Evolutionary conservation across 164 flowering plant species (phyloP).

Genomic region (Vitis rupestris): DNA sequence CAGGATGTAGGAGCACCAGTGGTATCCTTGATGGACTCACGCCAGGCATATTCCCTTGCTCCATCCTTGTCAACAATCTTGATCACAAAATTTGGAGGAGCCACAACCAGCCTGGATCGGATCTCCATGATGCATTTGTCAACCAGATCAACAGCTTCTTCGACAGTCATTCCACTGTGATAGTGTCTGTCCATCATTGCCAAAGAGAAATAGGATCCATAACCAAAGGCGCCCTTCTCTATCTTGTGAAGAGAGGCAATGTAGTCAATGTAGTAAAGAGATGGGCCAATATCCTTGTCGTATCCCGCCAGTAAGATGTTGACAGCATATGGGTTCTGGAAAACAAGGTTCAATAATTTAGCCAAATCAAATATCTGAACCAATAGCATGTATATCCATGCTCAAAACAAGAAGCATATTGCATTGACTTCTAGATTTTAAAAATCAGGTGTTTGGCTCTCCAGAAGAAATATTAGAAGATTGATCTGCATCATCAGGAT

Average conservation of each 20-base stretch:
- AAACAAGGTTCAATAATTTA: not conserved
- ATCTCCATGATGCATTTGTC: conserved; percentile 90
- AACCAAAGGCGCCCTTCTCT: conserved; percentile 95
- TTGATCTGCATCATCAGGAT: no score
- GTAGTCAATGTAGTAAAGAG: conserved; percentile 89
- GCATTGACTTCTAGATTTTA: no score
- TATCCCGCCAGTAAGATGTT: conserved; percentile 92
- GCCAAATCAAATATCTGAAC: not conserved
- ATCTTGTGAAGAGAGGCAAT: conserved; percentile 95
- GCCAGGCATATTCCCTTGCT: conserved; percentile 90
- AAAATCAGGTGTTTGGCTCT: no score
- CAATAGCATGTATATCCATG: no score
- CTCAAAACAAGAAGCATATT: no score
- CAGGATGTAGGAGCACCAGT: conserved; percentile 31
- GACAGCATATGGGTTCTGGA: conserved; percentile 86
- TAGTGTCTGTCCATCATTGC: conserved; percentile 95
- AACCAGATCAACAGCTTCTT: conserved; percentile 85
- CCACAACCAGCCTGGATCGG: conserved; percentile 82
- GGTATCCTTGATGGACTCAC: conserved; percentile 60
- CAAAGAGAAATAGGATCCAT: conserved; percentile 86
- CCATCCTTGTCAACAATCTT: conserved; percentile 96
- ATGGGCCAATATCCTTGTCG: conserved; percentile 86
- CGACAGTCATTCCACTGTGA: conserved; percentile 80
- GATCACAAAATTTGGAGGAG: conserved; percentile 96
- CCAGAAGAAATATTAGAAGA: no score